These are phyloP conservation scores for Pyrus bretschneideri DNA, from an alignment of 306 rosid genomes.

Conservation along the genomic window DNA sequence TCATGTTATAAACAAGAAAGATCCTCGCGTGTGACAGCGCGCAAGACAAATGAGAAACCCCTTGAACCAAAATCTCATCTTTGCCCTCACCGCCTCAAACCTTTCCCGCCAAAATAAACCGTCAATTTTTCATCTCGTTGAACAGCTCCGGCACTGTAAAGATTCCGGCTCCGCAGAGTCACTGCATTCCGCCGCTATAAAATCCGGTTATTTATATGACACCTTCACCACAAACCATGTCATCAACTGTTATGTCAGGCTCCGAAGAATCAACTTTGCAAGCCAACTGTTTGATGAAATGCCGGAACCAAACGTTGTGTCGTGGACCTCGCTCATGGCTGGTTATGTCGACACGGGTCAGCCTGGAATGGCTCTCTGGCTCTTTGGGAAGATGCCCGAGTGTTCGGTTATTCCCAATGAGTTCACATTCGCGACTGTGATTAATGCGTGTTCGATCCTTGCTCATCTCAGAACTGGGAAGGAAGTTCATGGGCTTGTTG, in stretches of 20 bases:
- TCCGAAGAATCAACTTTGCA: slow-evolving; percentile 39
- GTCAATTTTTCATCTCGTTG: slow-evolving; percentile 32
- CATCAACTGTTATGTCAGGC: slow-evolving; percentile 45
- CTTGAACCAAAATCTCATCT: slow-evolving; percentile 11
- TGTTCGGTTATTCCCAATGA: slow-evolving; percentile 52
- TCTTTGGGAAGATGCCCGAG: slow-evolving; percentile 41
- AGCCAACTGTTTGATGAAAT: slow-evolving; percentile 56
- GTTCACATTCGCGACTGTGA: slow-evolving; percentile 57
- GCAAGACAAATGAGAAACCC: slow-evolving; percentile 13
- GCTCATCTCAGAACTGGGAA: slow-evolving; percentile 42
- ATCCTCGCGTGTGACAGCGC: not conserved
- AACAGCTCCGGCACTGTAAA: slow-evolving; percentile 36
- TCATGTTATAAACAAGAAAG: not conserved
- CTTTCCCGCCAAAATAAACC: slow-evolving; percentile 32
- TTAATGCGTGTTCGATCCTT: slow-evolving; percentile 62
- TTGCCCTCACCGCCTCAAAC: slow-evolving; percentile 16
- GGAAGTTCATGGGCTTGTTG: slow-evolving; percentile 44
- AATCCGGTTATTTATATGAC: slow-evolving; percentile 37
- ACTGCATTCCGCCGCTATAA: slow-evolving; percentile 40
- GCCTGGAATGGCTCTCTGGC: slow-evolving; percentile 36
- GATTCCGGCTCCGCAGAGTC: slow-evolving; percentile 34
- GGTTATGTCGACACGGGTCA: slow-evolving; percentile 38
- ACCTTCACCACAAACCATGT: slow-evolving; percentile 55
- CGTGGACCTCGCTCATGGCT: slow-evolving; percentile 75
- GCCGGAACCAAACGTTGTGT: slow-evolving; percentile 55